A percentile compares a stretch with the other conserved stretches of the same genome.
Evolutionary conservation across 1,284 basidiomycete species (phyloP).

Genomic region (Ustilago xerochloae): DNA sequence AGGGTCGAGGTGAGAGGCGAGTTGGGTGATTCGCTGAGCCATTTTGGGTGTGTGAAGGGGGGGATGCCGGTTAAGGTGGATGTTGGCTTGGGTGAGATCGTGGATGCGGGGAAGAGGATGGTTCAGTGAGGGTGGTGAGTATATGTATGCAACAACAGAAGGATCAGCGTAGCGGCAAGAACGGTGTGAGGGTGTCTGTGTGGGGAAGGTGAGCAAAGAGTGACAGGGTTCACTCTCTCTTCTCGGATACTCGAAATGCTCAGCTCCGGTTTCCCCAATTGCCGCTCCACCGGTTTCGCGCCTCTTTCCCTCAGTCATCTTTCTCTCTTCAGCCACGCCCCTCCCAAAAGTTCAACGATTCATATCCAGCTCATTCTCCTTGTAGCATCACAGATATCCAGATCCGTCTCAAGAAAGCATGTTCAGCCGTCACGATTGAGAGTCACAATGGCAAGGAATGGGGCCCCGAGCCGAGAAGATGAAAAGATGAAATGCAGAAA

Average conservation of each 20-base stretch:
- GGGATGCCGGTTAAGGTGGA: background rate
- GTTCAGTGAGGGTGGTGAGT: background rate
- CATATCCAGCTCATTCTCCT: background rate
- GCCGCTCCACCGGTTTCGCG: slow-evolving; percentile 26
- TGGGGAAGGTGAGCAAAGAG: slow-evolving; percentile 12
- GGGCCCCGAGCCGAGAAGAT: slow-evolving; percentile 13
- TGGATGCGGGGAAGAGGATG: background rate
- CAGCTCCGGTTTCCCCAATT: slow-evolving; percentile 15
- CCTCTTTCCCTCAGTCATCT: background rate
- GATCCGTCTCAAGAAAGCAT: too few relatives aligned
- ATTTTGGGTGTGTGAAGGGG: slow-evolving; percentile 13
- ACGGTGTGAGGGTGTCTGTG: background rate
- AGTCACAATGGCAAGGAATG: background rate
- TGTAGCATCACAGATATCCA: too few relatives aligned
- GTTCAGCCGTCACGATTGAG: too few relatives aligned
- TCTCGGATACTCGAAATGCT: slow-evolving; percentile 5
- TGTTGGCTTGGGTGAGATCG: background rate
- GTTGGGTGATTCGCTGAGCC: slow-evolving; percentile 55
- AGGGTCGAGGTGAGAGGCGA: slow-evolving; percentile 62
- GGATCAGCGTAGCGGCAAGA: background rate
- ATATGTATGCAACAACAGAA: background rate
- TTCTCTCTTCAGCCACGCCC: background rate
- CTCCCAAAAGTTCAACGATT: background rate
- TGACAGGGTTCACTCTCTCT: background rate
- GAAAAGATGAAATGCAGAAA: background rate